Evolutionary conservation across 106 monocot genomes (phyloP), one percentile per base, ranked within the genome.

Genomic region (Iris macrosiphon): DNA sequence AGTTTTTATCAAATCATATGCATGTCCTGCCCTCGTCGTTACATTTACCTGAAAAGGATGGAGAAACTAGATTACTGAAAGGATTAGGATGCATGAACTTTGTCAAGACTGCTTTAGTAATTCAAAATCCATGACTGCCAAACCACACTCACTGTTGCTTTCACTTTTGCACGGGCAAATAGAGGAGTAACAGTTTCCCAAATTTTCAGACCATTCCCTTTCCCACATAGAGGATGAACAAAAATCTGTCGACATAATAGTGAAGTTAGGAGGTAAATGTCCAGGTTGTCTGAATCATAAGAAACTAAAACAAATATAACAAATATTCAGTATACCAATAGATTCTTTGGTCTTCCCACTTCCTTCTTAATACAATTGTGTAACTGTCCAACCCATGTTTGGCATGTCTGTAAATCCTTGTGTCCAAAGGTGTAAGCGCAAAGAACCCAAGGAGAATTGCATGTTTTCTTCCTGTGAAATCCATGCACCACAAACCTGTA

Each of bases 181-280:
- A 93, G 26, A 70, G 93, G 93, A 49, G 71, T 72, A 33, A 93
- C 87, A 40, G 24, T 71, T 37, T 93, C 77, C 93, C 93, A 93
- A 47, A 50, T 88, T 59, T 66, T 76, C 28, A 26, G 31, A 5
- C 87, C 93, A 52, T 75, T 77, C 23, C 78, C 76, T 72, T 79
- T 93, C 31, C 93, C 93, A 72, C 93, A 87, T 16, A 69, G 63
- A 66, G 93, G 93, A 78, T 93, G 80, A 33, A 93, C 87, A 72
- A 93, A 80, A 48, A 93, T 83, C 93, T 93, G n/a, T 23, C 26
- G 33, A 69, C 29, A 51, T 22, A 14, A 41, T 27, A 29, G 30
- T 2, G 39, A 60, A 57, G 1, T 62, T 34, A 59, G 16, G 12
- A 49, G n/a, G 14, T n/a, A 8, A 40, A 22, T 8, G 15, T 31